Evolutionary conservation across 495 filamentous ascomycete genomes (phyloP), one percentile per base, ranked within the genome.

Genomic region (Amniculicola lignicola): DNA sequence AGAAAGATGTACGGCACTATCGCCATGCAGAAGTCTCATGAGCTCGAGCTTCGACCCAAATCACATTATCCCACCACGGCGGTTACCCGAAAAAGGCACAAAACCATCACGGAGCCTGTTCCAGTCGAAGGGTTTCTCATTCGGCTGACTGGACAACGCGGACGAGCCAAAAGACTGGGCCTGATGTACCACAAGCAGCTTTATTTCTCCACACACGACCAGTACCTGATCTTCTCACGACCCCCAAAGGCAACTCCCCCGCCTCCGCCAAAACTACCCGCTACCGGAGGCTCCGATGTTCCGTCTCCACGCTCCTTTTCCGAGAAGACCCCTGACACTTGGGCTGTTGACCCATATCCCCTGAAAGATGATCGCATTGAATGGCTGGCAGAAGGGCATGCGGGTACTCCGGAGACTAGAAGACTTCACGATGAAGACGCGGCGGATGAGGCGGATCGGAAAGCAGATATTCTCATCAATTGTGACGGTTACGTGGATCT

Each of bases 41-140:
- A 89, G 23, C 80, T 89, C 31, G 86, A 89, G 67, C 69, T 89
- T 29, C 75, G 86, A 15, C 86, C 85, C 9, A 85, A 86, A 55
- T 69, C 78, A 39, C 86, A 89, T 63, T 89, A 88, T 57, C 75
- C 81, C 6, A 85, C 83, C n/a, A 67, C 63, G 7, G 70, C 75
- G 1, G 74, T 69, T 22, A 66, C 62, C 62, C 41, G 54, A 28
- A 49, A 64, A 54, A 44, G 72, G 67, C 16, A 64, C 62, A 58
- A 73, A 73, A 61, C 70, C 67, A 29, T 76, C 9, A 62, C 60
- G 24, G 86, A 89, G 61, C 86, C 86, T 24, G 57, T 76, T 6
- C 85, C 86, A 16, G 69, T 88, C 2, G 86, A 89, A 69, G 86
- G 86, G 0, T 89, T 89, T 58, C 70, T 89, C 11, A 75, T 89